Conservation (phyloP, 495 filamentous ascomycete species). For the Apiosordaria backusii region DNA sequence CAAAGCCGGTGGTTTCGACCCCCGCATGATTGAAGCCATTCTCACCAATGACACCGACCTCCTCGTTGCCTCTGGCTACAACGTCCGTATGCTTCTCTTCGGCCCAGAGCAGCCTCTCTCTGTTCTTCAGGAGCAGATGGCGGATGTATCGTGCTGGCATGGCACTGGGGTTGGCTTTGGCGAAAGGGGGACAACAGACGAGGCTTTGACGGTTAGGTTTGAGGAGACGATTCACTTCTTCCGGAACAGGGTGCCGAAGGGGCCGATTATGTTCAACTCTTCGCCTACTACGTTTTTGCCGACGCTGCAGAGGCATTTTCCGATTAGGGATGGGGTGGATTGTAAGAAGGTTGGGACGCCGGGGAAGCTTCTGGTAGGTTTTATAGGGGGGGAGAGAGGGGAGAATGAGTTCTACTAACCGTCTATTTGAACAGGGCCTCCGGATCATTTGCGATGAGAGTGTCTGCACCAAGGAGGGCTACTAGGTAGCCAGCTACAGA, state of each 20-base stretch:
- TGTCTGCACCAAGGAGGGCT: background rate
- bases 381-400: background rate
- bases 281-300: background rate
- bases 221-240: background rate
- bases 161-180: background rate
- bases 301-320: background rate
- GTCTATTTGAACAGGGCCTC: background rate
- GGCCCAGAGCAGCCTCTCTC: background rate
- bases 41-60: background rate
- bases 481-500: no score
- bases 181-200: background rate
- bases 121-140: background rate
- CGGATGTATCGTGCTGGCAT: background rate
- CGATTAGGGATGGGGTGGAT: background rate
- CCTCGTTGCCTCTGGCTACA: background rate
- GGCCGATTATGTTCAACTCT: slow-evolving; percentile 1
- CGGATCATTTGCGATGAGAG: background rate
- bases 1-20: background rate
- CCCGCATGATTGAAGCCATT: background rate
- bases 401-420: background rate
- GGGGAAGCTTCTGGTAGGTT: background rate
- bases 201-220: background rate
- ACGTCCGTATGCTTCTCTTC: background rate
- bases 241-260: background rate
- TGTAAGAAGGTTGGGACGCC: background rate